Conservation (phyloP, 371 early-diverging fungal genomes). For the Rhizomucor miehei region DNA sequence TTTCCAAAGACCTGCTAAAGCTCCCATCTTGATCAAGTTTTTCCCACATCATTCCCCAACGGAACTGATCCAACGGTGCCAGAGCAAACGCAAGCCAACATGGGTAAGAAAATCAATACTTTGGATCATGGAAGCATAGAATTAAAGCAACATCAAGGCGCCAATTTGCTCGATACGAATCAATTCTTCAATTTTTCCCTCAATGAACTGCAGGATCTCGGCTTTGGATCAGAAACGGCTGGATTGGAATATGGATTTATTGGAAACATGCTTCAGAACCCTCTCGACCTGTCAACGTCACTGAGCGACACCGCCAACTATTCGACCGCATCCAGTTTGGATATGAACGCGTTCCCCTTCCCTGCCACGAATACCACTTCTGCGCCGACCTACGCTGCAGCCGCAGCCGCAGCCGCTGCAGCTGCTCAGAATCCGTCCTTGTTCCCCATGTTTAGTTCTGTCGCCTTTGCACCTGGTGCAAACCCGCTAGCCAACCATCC, state of each 20-base stretch:
- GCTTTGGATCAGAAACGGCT: constrained; percentile 42
- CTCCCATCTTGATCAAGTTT: background rate
- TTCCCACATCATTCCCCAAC: background rate
- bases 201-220: constrained; percentile 22
- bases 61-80: background rate
- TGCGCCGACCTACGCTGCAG: background rate
- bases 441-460: constrained; percentile 12
- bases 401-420: background rate
- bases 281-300: constrained; percentile 17
- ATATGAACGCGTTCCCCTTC: constrained; percentile 1
- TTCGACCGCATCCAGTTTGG: constrained; percentile 1
- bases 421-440: constrained; percentile 3
- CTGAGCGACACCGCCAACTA: constrained; percentile 4
- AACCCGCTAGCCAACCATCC: constrained; percentile 10
- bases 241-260: constrained; percentile 44
- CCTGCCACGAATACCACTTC: background rate
- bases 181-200: constrained; percentile 31
- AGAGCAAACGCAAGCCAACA: background rate
- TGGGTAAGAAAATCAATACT: background rate
- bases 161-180: constrained; percentile 12
- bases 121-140: background rate
- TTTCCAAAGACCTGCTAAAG: background rate
- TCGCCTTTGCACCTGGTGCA: constrained; percentile 14
- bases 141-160: background rate
- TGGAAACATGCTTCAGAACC: constrained; percentile 36